These are phyloP conservation scores for Suillus cothurnatus DNA, from an alignment of 768 basidiomycete species.

Conservation along the genomic window DNA sequence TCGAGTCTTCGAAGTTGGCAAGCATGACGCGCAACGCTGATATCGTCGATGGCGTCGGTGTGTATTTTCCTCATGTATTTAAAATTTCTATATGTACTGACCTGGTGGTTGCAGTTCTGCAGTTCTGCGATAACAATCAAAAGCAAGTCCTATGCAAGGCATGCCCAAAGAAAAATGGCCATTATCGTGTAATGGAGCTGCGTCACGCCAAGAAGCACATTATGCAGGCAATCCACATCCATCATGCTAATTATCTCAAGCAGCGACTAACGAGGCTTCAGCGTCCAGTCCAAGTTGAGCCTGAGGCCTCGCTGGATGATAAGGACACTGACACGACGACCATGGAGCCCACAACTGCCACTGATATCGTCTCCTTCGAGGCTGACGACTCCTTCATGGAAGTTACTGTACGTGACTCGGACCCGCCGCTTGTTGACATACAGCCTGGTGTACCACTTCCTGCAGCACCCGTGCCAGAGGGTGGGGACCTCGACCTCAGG, in stretches of 20 bases:
- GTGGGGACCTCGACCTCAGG: too few species aligned
- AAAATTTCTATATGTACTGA: background rate
- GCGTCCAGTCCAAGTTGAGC: background rate
- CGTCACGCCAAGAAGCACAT: background rate
- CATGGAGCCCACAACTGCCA: background rate
- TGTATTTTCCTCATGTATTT: background rate
- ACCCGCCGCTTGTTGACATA: too few species aligned
- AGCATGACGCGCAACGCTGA: background rate
- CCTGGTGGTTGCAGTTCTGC: background rate
- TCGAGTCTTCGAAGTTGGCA: background rate
- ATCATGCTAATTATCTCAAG: background rate
- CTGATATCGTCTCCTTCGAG: background rate
- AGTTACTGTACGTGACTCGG: background rate
- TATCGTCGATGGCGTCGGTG: background rate
- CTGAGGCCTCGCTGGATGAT: background rate
- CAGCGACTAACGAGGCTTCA: background rate
- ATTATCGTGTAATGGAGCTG: background rate
- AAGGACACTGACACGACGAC: background rate
- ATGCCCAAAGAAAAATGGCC: background rate
- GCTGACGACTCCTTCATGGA: background rate
- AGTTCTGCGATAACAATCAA: background rate
- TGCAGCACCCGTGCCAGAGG: too few species aligned
- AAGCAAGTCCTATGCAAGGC: background rate
- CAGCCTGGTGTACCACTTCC: too few species aligned
- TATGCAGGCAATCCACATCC: constrained; percentile 1